Evolutionary conservation across 257 asterid species (phyloP), one percentile per base, ranked within the genome.

Genomic region (Solanum gandarillasii): DNA sequence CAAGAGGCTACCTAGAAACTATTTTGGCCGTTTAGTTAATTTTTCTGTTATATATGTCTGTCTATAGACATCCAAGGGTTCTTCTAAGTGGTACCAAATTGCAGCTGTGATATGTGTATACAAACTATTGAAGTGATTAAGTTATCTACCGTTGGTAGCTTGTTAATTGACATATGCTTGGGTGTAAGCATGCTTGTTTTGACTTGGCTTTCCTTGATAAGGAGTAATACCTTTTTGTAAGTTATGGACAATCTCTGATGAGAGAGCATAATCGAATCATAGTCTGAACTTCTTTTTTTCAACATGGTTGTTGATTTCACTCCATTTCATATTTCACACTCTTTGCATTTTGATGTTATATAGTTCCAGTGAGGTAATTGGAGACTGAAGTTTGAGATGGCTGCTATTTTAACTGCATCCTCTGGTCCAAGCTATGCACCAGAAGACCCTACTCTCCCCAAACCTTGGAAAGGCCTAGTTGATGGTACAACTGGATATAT

Each of bases 401-500:
- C 96, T 3, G 90, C 97, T 68, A 67, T 95, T 86, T 95, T 92
- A 83, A 60, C 95, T 75, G 90, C 90, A 86, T 70, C 93, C 9
- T 84, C 93, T 88, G 94, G 94, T 62, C 87, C 95, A 71, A 92
- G 93, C 7, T 97, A 94, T 90, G 99, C 99, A 20, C 99, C 99
- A 20, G 99, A 97, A 90, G 99, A 97, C 89, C 95, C 98, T 52
- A 90, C 95, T 86, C 98, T 97, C 85, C 99, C 99, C 29, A 97
- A 93, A 88, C 99, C 99, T 31, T 97, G 99, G 99, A 94, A 87
- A 91, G 99, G 98, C 52, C 91, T 97, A 43, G 95, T 97, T 85
- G 99, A 97, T 90, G 95, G 92, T 41, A 94, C 90, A 86, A 97
- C 99, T 86, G 98, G 98, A 62, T 96, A 92, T 91, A 89, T 97